A percentile compares a stretch with the other conserved stretches of the same genome.
Conservation (phyloP, 163 green algal genomes). For the Scenedesmus sp. region DNA sequence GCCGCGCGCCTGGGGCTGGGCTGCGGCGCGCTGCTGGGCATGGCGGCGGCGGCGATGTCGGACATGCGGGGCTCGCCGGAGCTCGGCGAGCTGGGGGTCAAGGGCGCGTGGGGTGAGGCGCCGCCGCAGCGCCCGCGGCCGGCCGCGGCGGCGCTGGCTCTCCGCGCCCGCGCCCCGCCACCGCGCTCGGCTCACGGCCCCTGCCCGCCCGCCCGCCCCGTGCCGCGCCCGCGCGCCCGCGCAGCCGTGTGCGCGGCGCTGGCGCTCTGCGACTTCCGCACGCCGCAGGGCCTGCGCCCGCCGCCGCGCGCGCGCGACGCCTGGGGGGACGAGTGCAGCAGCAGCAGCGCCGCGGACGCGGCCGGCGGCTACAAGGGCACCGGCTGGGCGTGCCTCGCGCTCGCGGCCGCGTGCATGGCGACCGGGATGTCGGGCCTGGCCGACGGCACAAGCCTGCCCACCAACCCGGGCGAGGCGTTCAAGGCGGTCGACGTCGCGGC, state of each 20-base stretch:
- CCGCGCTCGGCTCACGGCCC: too few relatives aligned
- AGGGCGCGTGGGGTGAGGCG: constrained; percentile 55
- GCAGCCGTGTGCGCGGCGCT: constrained; percentile 48
- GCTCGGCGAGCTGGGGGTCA: constrained; percentile 54
- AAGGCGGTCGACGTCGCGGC: constrained; percentile 51
- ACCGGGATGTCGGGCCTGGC: constrained; percentile 53
- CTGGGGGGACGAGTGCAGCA: constrained; percentile 6
- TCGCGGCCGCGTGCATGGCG: constrained; percentile 49
- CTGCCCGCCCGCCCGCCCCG: too few relatives aligned
- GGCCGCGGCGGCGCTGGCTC: background rate
- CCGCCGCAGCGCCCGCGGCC: background rate
- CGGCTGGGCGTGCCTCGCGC: constrained; percentile 20
- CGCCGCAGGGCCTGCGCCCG: background rate
- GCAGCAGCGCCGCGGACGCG: constrained; percentile 17
- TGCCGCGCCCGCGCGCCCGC: background rate
- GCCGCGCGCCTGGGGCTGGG: constrained; percentile 43
- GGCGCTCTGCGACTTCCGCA: constrained; percentile 5
- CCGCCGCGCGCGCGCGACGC: background rate
- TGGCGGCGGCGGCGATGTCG: constrained; percentile 56
- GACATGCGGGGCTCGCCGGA: constrained; percentile 38
- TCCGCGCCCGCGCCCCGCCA: too few relatives aligned
- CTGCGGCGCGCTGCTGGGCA: constrained; percentile 42
- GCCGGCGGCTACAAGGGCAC: constrained; percentile 23
- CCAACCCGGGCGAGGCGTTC: constrained; percentile 59
- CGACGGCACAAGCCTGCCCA: constrained; percentile 42